These are phyloP conservation scores for Malus fusca DNA, from an alignment of 306 rosid genomes.

Conservation along the genomic window DNA sequence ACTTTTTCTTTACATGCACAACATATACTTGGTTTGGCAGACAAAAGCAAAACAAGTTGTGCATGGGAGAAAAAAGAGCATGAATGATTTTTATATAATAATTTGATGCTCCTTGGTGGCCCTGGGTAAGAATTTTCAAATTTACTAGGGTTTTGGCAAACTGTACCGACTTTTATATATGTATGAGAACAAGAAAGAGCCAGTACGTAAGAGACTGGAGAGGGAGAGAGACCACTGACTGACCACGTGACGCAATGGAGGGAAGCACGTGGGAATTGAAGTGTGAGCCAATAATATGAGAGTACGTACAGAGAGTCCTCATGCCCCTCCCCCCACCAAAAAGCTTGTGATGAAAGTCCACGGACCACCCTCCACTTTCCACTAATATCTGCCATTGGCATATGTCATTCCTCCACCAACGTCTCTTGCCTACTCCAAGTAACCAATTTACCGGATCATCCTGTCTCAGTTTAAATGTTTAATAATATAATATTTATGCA, in stretches of 20 bases:
- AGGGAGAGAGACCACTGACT: neutral
- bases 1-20: too few relatives aligned
- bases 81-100: too few relatives aligned
- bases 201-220: neutral
- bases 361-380: neutral
- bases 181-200: neutral
- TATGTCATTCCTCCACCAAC: neutral
- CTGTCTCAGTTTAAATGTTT: too few relatives aligned
- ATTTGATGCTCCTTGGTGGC: too few relatives aligned
- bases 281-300: conserved; percentile 6
- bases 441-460: too few relatives aligned
- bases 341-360: conserved; percentile 2
- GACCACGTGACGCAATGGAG: conserved; percentile 11
- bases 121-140: too few relatives aligned
- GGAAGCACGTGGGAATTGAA: conserved; percentile 25
- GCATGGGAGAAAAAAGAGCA: too few relatives aligned
- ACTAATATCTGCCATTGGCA: neutral
- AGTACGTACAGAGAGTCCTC: neutral
- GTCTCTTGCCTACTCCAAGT: too few relatives aligned
- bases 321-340: neutral
- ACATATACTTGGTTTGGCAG: too few relatives aligned
- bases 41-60: too few relatives aligned
- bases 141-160: neutral
- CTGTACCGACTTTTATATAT: too few relatives aligned
- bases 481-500: too few relatives aligned